Evolutionary conservation across 495 filamentous ascomycete genomes (phyloP).

Genomic region (Aspergillus incahuasiensis): DNA sequence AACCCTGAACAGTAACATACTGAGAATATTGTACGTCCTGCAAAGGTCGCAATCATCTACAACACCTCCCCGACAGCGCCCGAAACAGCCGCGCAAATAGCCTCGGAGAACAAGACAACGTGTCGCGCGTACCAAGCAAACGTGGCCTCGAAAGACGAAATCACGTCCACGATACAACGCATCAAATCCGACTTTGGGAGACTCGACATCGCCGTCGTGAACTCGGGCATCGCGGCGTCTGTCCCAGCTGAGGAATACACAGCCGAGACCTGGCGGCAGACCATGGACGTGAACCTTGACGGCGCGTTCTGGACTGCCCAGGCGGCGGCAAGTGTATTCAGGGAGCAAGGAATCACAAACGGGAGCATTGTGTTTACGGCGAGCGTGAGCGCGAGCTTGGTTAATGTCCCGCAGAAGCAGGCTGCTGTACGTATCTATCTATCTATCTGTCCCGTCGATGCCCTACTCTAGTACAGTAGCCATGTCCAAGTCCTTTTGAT

Average conservation of each 20-base stretch:
- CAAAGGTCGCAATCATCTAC: background rate
- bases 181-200: conserved; percentile 58
- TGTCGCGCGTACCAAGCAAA: conserved; percentile 59
- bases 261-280: conserved; percentile 15
- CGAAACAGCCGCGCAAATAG: background rate
- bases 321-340: conserved; percentile 28
- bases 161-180: conserved; percentile 47
- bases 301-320: conserved; percentile 34
- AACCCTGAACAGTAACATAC: too few species aligned
- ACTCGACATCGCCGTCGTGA: conserved; percentile 68
- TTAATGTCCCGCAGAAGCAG: conserved; percentile 31
- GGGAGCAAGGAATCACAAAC: conserved; percentile 17
- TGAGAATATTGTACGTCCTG: too few species aligned
- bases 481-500: too few species aligned
- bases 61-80: background rate
- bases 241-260: conserved; percentile 20
- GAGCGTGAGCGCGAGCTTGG: conserved; percentile 26
- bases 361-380: conserved; percentile 27
- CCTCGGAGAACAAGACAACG: background rate
- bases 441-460: background rate
- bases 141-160: conserved; percentile 46
- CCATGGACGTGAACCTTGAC: conserved; percentile 29
- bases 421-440: conserved; percentile 17
- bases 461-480: too few species aligned
- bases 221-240: conserved; percentile 25